Conservation (phyloP, 495 filamentous ascomycete genomes). For the Neurospora sp. region DNA sequence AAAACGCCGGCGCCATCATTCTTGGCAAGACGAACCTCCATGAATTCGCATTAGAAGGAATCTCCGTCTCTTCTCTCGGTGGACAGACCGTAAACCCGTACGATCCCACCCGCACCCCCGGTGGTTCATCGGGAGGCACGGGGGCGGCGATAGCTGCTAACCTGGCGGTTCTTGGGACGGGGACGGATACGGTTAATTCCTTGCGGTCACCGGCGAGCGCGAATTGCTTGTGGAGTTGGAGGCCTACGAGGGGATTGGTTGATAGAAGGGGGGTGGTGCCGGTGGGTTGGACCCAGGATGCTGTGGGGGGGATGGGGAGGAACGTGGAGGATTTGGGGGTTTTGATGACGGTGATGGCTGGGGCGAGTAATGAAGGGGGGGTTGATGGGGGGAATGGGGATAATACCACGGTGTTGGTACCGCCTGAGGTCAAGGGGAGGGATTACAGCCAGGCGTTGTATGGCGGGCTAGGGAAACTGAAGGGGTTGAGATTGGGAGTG, state of each 20-base stretch:
- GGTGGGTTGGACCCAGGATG: constrained; percentile 52
- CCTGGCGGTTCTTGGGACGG: constrained; percentile 46
- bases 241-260: constrained; percentile 49
- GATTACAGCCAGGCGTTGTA: constrained; percentile 33
- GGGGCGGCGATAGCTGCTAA: constrained; percentile 50
- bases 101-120: constrained; percentile 49
- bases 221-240: constrained; percentile 48
- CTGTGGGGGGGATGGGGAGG: constrained; percentile 48
- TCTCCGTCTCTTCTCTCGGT: constrained; percentile 48
- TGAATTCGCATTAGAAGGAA: constrained; percentile 52
- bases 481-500: constrained; percentile 35
- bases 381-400: constrained; percentile 35
- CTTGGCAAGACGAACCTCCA: constrained; percentile 57
- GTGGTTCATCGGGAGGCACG: constrained; percentile 54
- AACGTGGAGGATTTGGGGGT: constrained; percentile 43
- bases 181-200: constrained; percentile 56
- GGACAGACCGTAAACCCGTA: constrained; percentile 57
- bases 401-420: constrained; percentile 32
- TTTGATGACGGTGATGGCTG: constrained; percentile 47
- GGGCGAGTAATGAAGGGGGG: background rate
- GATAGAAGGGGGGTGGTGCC: constrained; percentile 45
- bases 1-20: no score
- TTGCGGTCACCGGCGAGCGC: constrained; percentile 52
- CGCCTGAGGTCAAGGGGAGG: constrained; percentile 17
- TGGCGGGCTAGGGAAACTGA: constrained; percentile 16